Conservation (phyloP, 75 land plant species). For the Selaginella tamariscina region DNA sequence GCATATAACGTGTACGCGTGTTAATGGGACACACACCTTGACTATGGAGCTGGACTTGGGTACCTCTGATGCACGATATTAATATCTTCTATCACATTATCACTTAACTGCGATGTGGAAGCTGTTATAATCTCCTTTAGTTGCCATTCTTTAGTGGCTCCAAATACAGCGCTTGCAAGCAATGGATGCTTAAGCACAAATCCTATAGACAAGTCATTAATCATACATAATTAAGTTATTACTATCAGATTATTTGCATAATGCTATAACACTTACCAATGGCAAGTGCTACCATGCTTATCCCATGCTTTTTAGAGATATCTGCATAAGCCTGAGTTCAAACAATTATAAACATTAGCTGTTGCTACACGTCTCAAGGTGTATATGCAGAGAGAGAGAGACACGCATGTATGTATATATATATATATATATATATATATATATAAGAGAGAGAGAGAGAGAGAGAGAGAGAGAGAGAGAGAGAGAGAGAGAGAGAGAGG, state of each 20-base stretch:
- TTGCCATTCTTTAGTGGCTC: conserved; percentile 64
- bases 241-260: neutral
- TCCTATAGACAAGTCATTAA: conserved; percentile 22
- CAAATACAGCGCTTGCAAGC: conserved; percentile 62
- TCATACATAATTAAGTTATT: neutral
- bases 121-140: conserved; percentile 50
- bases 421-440: no score
- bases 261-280: conserved; percentile 38
- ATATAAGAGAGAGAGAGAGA: no score
- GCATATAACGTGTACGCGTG: no score
- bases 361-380: no score
- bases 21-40: no score
- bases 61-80: conserved; percentile 41
- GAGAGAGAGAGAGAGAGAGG: neutral
- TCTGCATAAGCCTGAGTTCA: conserved; percentile 41
- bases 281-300: conserved; percentile 57
- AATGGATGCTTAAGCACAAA: conserved; percentile 68
- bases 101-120: conserved; percentile 32
- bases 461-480: no score
- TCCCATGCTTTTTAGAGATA: conserved; percentile 38
- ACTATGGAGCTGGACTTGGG: conserved; percentile 70
- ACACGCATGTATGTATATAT: no score
- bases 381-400: no score
- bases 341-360: neutral
- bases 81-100: conserved; percentile 44